A percentile compares a stretch with the other conserved stretches of the same genome.
phyloP scores from a whole-genome alignment of 768 basidiomycete species.

The Russula dissimulans region DNA sequence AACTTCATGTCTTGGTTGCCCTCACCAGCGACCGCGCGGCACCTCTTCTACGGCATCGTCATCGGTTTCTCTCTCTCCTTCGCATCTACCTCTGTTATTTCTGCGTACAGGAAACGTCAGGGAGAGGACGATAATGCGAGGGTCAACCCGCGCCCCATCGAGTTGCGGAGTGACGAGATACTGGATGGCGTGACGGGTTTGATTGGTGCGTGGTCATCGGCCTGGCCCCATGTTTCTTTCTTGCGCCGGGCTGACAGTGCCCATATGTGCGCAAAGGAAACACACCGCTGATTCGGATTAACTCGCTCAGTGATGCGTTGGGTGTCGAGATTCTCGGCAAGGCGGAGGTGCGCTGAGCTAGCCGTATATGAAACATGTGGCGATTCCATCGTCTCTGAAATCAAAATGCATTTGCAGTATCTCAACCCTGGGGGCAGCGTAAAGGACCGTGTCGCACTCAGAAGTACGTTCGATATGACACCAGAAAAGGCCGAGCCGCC shows the following conservation, averaged over 20 bases:
- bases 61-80: conserved; percentile 71
- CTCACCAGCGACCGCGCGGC: conserved; percentile 25
- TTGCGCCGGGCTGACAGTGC: neutral
- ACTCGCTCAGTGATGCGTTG: conserved; percentile 81
- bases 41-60: conserved; percentile 45
- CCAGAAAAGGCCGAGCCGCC: neutral
- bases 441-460: conserved; percentile 93
- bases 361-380: neutral
- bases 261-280: conserved; percentile 51
- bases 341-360: conserved; percentile 56
- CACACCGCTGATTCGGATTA: conserved; percentile 87
- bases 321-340: conserved; percentile 95
- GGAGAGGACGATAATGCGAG: conserved; percentile 31
- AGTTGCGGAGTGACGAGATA: conserved; percentile 67
- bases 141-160: conserved; percentile 47
- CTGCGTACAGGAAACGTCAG: conserved; percentile 44
- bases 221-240: neutral
- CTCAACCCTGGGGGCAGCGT: conserved; percentile 96
- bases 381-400: neutral
- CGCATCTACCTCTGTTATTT: conserved; percentile 55
- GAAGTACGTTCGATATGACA: conserved; percentile 43
- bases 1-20: conserved; percentile 21
- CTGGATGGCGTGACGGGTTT: conserved; percentile 73
- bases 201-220: conserved; percentile 49
- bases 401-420: conserved; percentile 43